phyloP scores from a whole-genome alignment of 169 alveolate species.

The Fabrea salina region DNA sequence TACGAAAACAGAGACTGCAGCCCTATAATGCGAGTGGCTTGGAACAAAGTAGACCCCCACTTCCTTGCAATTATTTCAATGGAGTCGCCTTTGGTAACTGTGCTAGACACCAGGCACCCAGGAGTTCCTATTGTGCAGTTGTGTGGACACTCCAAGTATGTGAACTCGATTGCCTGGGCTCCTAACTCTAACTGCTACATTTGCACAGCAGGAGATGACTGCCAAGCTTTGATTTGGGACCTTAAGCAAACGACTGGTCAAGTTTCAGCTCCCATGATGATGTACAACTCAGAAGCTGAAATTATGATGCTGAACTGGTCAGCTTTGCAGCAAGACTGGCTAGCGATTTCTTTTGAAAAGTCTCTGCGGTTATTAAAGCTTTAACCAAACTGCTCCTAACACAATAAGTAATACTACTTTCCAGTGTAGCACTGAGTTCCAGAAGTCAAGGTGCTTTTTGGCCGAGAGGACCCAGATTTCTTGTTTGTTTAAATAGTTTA shows the following conservation, averaged over 20 bases:
- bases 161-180: constrained; percentile 81
- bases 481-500: no score
- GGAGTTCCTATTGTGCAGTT: constrained; percentile 69
- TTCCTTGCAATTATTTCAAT: constrained; percentile 78
- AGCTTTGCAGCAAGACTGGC: constrained; percentile 63
- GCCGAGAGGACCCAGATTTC: no score
- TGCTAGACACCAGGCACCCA: constrained; percentile 77
- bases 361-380: constrained; percentile 68
- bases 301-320: constrained; percentile 81
- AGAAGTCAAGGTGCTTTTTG: no score
- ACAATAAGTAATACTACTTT: no score
- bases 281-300: constrained; percentile 75
- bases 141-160: constrained; percentile 71
- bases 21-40: constrained; percentile 74
- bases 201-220: constrained; percentile 84
- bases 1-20: constrained; percentile 69
- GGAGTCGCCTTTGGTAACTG: constrained; percentile 65
- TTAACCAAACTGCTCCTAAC: constrained; percentile 25
- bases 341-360: constrained; percentile 68
- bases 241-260: constrained; percentile 26
- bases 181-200: constrained; percentile 64
- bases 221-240: constrained; percentile 80
- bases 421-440: no score
- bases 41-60: constrained; percentile 72
- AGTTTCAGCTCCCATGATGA: constrained; percentile 44